These are phyloP conservation scores for Lipomyces sp. DNA, from an alignment of 805 yeast species.

Conservation along the genomic window DNA sequence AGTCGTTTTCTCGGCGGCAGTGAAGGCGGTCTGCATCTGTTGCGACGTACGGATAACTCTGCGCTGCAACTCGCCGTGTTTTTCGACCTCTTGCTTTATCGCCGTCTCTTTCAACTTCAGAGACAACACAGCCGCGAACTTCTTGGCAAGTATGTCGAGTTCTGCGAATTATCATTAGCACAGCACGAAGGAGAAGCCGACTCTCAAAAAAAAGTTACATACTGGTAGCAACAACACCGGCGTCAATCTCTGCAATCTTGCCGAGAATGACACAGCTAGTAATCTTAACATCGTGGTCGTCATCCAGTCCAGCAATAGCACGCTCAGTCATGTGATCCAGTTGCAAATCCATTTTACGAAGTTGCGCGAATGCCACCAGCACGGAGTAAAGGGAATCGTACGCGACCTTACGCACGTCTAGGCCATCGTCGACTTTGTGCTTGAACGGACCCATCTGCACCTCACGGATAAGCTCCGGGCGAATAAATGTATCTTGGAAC, in stretches of 20 bases:
- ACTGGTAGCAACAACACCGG: conserved; percentile 36
- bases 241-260: conserved; percentile 48
- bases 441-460: conserved; percentile 88
- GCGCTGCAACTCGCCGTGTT: conserved; percentile 52
- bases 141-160: conserved; percentile 43
- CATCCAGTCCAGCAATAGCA: conserved; percentile 60
- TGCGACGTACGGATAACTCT: conserved; percentile 26
- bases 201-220: conserved; percentile 3
- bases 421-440: conserved; percentile 77
- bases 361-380: conserved; percentile 21
- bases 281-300: conserved; percentile 64
- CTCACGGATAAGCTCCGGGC: conserved; percentile 61
- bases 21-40: conserved; percentile 22
- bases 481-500: conserved; percentile 59
- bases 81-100: conserved; percentile 69
- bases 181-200: neutral
- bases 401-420: conserved; percentile 71
- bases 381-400: conserved; percentile 71
- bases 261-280: conserved; percentile 55
- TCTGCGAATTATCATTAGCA: conserved; percentile 27
- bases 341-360: conserved; percentile 10
- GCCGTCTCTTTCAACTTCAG: conserved; percentile 63
- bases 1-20: conserved; percentile 5
- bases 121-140: conserved; percentile 52
- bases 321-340: conserved; percentile 43